phyloP scores from a whole-genome alignment of 169 alveolate species.

The Eimeria zaria region DNA sequence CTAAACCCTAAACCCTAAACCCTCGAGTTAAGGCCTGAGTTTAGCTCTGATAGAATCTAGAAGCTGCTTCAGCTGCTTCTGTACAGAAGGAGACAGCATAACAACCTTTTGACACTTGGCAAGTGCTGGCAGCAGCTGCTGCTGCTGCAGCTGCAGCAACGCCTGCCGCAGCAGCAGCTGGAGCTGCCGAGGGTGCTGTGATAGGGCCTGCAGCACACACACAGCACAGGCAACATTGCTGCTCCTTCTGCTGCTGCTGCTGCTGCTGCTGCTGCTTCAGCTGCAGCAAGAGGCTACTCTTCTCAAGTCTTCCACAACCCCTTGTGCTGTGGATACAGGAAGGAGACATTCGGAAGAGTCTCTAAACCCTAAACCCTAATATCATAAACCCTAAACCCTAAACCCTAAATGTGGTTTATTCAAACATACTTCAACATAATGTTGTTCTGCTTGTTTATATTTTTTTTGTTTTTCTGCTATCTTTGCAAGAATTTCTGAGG shows the following conservation, averaged over 20 bases:
- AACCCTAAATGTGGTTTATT: neutral
- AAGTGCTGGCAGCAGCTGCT: no score
- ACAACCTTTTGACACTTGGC: neutral
- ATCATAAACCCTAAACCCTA: no score
- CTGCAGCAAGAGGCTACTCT: no score
- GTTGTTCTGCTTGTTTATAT: neutral
- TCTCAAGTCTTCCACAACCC: no score
- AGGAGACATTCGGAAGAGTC: no score
- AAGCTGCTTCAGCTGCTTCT: neutral
- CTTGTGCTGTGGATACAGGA: no score
- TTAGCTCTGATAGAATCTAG: neutral
- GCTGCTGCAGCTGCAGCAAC: conserved; percentile 53
- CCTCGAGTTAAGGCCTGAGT: conserved; percentile 40
- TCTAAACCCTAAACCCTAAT: no score
- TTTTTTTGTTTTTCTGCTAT: conserved; percentile 13
- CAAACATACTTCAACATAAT: neutral
- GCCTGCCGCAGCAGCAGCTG: conserved; percentile 62
- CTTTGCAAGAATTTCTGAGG: conserved; percentile 1
- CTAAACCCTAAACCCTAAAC: conserved; percentile 16
- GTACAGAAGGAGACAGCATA: neutral
- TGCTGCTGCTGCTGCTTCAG: neutral
- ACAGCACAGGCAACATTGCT: neutral
- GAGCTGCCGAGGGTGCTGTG: no score
- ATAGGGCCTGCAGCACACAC: conserved; percentile 25
- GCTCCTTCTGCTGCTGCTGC: conserved; percentile 12